Evolutionary conservation across 163 green algal species (phyloP).

Genomic region (Coccomyxa subellipsoidea): DNA sequence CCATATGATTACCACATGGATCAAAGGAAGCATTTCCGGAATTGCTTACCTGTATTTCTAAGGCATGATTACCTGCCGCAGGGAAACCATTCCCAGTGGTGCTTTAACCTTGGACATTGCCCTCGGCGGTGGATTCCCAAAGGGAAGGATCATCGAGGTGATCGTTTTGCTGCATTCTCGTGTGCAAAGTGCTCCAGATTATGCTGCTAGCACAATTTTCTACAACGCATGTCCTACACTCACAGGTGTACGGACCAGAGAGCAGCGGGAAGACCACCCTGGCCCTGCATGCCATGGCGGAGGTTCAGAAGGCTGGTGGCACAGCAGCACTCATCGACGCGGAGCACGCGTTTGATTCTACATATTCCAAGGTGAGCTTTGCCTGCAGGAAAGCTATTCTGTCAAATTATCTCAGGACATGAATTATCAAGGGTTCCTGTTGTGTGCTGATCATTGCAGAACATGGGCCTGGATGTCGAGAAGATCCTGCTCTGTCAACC

Average conservation of each 20-base stretch:
- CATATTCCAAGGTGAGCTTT: slow-evolving; percentile 66
- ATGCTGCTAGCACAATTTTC: too few species aligned
- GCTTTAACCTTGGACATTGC: slow-evolving; percentile 85
- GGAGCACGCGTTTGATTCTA: slow-evolving; percentile 93
- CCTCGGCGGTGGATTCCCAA: slow-evolving; percentile 88
- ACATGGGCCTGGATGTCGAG: slow-evolving; percentile 76
- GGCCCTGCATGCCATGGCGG: slow-evolving; percentile 92
- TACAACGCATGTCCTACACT: too few species aligned
- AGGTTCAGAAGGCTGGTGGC: slow-evolving; percentile 82
- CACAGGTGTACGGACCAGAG: slow-evolving; percentile 93
- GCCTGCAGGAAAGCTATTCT: background rate
- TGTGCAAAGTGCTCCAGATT: too few species aligned
- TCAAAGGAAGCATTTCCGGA: too few species aligned
- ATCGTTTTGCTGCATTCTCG: background rate
- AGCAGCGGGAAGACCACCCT: slow-evolving; percentile 95
- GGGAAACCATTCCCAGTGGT: slow-evolving; percentile 67
- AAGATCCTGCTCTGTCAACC: slow-evolving; percentile 80
- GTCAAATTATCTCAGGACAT: too few species aligned
- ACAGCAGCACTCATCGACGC: slow-evolving; percentile 85
- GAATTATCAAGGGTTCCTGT: too few species aligned
- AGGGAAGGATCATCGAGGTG: slow-evolving; percentile 90
- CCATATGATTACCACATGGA: too few species aligned
- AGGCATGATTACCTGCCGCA: too few species aligned
- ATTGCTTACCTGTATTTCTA: too few species aligned
- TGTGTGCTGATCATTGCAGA: slow-evolving; percentile 27